Conservation (phyloP, 345 rosid genomes). For the Eutrema yunnanense region DNA sequence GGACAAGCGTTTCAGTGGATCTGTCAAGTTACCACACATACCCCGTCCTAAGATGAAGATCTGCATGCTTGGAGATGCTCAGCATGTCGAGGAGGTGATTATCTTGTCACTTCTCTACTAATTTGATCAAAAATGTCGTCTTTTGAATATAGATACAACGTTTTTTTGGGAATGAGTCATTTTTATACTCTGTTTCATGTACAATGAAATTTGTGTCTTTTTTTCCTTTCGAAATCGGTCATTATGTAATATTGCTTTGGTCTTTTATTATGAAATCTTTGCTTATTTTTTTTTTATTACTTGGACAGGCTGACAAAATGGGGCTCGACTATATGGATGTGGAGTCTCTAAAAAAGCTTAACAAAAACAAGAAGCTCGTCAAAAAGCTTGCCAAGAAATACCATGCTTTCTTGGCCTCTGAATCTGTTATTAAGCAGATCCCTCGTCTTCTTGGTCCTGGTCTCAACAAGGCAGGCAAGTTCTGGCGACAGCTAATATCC, state of each 20-base stretch:
- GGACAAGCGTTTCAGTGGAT: slow-evolving; percentile 85
- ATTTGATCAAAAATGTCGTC: not conserved
- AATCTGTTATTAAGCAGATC: slow-evolving; percentile 63
- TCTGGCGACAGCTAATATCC: not conserved
- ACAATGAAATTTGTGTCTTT: not conserved
- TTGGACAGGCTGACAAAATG: slow-evolving; percentile 47
- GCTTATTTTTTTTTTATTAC: not conserved
- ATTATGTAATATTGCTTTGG: not conserved
- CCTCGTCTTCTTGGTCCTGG: slow-evolving; percentile 71
- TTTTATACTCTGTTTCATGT: not conserved
- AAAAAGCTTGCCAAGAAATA: slow-evolving; percentile 66
- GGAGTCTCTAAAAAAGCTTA: slow-evolving; percentile 56
- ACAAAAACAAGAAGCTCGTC: slow-evolving; percentile 63
- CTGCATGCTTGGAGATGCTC: slow-evolving; percentile 90
- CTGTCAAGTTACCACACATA: slow-evolving; percentile 72
- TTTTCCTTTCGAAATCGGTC: not conserved
- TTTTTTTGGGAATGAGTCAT: not conserved
- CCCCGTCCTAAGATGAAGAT: slow-evolving; percentile 84
- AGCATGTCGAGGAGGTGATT: slow-evolving; percentile 74
- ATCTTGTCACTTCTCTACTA: not conserved
- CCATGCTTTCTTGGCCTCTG: slow-evolving; percentile 64
- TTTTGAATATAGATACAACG: not conserved
- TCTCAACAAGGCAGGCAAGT: slow-evolving; percentile 77
- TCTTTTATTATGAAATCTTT: not conserved
- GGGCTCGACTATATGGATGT: slow-evolving; percentile 59